Evolutionary conservation across 352 stramenopile genomes (phyloP).

Genomic region (Globisporangium cylindrosporum): DNA sequence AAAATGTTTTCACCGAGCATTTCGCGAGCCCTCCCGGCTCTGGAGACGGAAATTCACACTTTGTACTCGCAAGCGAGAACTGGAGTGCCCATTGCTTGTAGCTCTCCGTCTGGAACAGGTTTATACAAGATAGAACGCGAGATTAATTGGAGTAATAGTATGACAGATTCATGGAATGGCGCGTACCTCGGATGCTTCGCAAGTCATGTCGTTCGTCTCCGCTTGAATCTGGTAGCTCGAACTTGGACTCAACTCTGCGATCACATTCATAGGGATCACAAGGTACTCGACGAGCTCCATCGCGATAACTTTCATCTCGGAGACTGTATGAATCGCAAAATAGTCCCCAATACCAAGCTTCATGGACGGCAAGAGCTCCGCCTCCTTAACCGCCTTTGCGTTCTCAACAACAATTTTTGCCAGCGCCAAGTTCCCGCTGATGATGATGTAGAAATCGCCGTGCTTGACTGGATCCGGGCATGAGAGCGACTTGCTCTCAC

Average conservation of each 20-base stretch:
- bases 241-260: constrained; percentile 28
- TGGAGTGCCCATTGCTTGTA: constrained; percentile 75
- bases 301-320: constrained; percentile 59
- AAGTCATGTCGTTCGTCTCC: constrained; percentile 34
- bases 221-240: constrained; percentile 35
- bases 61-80: constrained; percentile 48
- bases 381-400: constrained; percentile 42
- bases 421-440: constrained; percentile 51
- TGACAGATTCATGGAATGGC: no score
- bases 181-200: constrained; percentile 40
- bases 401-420: constrained; percentile 30
- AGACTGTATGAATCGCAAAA: constrained; percentile 38
- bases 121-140: no score
- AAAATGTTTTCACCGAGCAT: constrained; percentile 66
- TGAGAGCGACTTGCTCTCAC: constrained; percentile 41
- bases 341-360: constrained; percentile 73
- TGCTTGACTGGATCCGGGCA: constrained; percentile 19
- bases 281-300: constrained; percentile 70
- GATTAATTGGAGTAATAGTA: no score
- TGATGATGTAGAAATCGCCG: constrained; percentile 63
- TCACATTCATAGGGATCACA: constrained; percentile 43
- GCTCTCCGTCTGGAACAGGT: constrained; percentile 45
- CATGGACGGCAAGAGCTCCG: constrained; percentile 48
- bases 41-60: constrained; percentile 31
- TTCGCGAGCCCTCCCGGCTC: constrained; percentile 46